phyloP scores from a whole-genome alignment of 768 basidiomycete genomes.

The Rickenella mellea region DNA sequence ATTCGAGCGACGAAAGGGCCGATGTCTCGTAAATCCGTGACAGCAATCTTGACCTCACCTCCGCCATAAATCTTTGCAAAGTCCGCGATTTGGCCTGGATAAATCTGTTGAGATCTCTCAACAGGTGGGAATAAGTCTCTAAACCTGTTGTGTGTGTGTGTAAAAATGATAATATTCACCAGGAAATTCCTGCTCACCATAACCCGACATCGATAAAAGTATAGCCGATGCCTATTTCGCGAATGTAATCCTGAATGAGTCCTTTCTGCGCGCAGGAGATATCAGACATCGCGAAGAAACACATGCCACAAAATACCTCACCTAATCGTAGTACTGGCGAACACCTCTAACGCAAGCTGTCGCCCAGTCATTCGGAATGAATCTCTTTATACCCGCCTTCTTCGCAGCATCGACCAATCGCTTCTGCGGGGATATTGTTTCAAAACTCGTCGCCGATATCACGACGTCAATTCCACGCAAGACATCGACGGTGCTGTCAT shows the following conservation, averaged over 20 bases:
- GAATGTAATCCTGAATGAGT: conserved; percentile 17
- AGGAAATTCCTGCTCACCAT: conserved; percentile 9
- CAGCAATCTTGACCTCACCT: conserved; percentile 11
- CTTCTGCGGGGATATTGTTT: conserved; percentile 7
- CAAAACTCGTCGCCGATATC: conserved; percentile 7
- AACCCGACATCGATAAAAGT: conserved; percentile 24
- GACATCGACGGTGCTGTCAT: conserved; percentile 9
- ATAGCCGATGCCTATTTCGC: conserved; percentile 15
- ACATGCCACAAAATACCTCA: too few relatives aligned
- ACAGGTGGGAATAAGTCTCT: too few relatives aligned
- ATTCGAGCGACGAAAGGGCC: conserved; percentile 20
- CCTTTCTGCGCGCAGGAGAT: too few relatives aligned
- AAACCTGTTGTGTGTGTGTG: too few relatives aligned
- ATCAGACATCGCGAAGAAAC: too few relatives aligned
- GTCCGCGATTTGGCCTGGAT: too few relatives aligned
- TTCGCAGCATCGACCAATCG: conserved; percentile 12
- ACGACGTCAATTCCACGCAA: conserved; percentile 11
- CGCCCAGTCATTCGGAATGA: conserved; percentile 17
- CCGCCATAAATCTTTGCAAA: conserved; percentile 10
- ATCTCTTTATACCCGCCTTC: conserved; percentile 12
- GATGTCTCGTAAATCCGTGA: conserved; percentile 17
- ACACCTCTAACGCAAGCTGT: conserved; percentile 9
- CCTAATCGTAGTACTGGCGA: conserved; percentile 6
- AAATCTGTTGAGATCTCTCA: conserved; percentile 5
- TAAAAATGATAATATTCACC: neutral